Base-by-base conservation (phyloP, 176 grass and related monocot genomes). In the Aegilops speltoides region DNA sequence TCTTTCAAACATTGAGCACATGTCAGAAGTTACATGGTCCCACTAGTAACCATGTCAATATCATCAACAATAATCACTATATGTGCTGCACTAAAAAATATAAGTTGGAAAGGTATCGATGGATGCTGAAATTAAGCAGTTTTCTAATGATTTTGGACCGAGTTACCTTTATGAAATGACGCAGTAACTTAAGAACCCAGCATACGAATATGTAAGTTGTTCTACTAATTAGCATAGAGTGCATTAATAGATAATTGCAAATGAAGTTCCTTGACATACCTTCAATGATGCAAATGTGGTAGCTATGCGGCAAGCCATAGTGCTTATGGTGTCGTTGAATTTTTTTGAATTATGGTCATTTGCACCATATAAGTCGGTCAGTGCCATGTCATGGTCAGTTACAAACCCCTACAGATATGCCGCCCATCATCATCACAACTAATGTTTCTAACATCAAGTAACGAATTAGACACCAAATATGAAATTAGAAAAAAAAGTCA, bases 211-310 rank as follows among this genome's bases (percentile, higher is more conserved):
- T 52, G 19, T 54, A 68, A 68, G 16, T 20, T 48, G 9, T 71
- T 84, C 22, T 70, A 62, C 31, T 63, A 60, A 78, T 70, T 63
- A 87, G 40, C 32, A 79, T 2, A 68, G 8, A 59, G 15, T 19
- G 45, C 60, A 77, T 69, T 14, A 15, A 78, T 84, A 82, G 41
- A 64, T 24, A 15, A 80, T 46, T 48, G 20, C 24, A 86, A 83
- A 86, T 82, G 56, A 78, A 78, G 33, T 81, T 52, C 12, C 28
- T 8, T 31, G 70, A 83, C 61, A 69, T 89, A 96, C 97, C 90
- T 91, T 98, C 62, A 96, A 89, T n/a, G 97, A 98, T 87, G 93
- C 93, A 90, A 98, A 91, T 83, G 82, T 79, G 72, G 94, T 96
- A n/a, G 92, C 92, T 77, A 98, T 88, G 66, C 93, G 97, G 90